Percentiles rank a stretch among this genome's conserved stretches.
Evolutionary conservation across 1,284 basidiomycete genomes (phyloP).

Genomic region (Cryptococcus jaspeensis): DNA sequence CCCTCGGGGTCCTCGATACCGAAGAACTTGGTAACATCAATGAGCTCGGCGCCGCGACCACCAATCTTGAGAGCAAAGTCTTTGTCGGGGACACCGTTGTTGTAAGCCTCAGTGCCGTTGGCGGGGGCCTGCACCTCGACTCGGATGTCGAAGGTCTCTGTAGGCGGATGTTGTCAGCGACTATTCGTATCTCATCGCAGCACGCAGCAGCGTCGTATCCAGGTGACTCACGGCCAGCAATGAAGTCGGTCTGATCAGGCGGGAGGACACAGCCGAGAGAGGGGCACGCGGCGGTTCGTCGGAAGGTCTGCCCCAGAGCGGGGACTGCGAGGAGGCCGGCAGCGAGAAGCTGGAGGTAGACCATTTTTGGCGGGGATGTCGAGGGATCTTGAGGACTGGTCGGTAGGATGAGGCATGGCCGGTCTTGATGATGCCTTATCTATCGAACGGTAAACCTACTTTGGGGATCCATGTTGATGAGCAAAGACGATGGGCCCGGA

Average conservation of each 20-base stretch:
- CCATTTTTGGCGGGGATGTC: constrained; percentile 13
- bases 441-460: no score
- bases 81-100: constrained; percentile 42
- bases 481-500: no score
- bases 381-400: no score
- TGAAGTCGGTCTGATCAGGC: constrained; percentile 44
- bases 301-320: constrained; percentile 46
- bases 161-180: no score
- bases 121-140: constrained; percentile 52
- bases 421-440: no score
- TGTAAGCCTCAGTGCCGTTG: constrained; percentile 51
- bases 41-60: constrained; percentile 32
- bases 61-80: constrained; percentile 47
- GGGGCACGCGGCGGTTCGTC: constrained; percentile 49
- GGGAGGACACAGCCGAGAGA: constrained; percentile 49
- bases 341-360: constrained; percentile 18
- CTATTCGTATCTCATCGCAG: neutral
- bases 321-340: constrained; percentile 23
- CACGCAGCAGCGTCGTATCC: neutral
- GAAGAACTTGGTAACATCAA: constrained; percentile 47
- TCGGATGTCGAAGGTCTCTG: constrained; percentile 45
- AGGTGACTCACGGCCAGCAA: constrained; percentile 37
- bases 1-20: constrained; percentile 29
- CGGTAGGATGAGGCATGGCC: no score
- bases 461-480: no score